Evolutionary conservation across 1,284 basidiomycete genomes (phyloP).

Genomic region (Phlebopus sp.): DNA sequence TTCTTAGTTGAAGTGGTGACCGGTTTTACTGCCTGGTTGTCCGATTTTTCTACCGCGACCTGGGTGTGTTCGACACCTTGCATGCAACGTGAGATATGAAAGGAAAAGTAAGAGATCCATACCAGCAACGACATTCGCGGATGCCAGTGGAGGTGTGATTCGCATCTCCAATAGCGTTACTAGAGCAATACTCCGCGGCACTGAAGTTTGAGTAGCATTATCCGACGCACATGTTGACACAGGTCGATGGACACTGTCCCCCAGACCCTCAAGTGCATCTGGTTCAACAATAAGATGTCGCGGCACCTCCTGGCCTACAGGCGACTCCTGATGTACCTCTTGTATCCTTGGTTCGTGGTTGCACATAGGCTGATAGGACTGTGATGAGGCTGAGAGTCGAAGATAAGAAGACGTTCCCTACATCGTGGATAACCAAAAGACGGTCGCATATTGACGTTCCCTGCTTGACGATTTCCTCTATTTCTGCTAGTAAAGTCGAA

Average conservation of each 20-base stretch:
- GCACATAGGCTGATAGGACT: constrained; percentile 13
- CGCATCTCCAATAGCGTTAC: neutral
- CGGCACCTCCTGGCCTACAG: neutral
- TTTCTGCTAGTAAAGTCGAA: constrained; percentile 43
- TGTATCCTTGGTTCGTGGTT: neutral
- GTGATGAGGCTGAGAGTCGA: constrained; percentile 8
- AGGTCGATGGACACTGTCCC: constrained; percentile 9
- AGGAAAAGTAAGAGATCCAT: neutral
- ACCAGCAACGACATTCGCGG: constrained; percentile 3
- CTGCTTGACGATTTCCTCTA: constrained; percentile 37
- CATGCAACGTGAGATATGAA: constrained; percentile 7
- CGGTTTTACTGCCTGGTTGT: constrained; percentile 1
- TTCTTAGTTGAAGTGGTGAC: constrained; percentile 6
- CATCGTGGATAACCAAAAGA: constrained; percentile 27
- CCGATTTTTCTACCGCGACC: neutral
- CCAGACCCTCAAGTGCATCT: constrained; percentile 16
- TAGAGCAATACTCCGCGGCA: neutral
- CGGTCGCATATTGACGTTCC: constrained; percentile 28
- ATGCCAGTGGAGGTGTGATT: constrained; percentile 1
- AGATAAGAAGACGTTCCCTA: constrained; percentile 9
- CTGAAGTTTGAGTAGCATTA: neutral
- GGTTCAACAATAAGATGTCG: neutral
- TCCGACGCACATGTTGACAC: neutral
- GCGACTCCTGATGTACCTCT: neutral
- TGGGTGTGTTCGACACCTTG: constrained; percentile 1